Base-by-base conservation (phyloP, 2,329 filamentous ascomycete species). In the Beauveria varroae region DNA sequence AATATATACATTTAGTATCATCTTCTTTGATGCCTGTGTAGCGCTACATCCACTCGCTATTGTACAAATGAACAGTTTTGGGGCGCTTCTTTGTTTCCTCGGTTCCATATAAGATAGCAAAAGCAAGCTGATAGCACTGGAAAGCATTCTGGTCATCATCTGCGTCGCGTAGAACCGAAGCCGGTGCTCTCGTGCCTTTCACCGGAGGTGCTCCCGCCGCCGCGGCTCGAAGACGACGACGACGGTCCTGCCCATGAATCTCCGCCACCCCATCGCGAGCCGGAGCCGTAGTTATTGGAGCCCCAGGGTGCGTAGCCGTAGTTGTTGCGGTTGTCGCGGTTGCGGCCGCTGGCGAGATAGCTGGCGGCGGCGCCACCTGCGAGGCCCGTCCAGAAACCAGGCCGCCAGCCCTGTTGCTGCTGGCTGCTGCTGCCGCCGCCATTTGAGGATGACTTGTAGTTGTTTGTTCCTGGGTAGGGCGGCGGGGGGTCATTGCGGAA, bases 111-210 rank as follows among this genome's bases (percentile, higher is more conserved):
- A 14, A 37, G 34, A 16, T 37, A 6, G 5, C 12, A 37, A 16
- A 37, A 37, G 34, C 34, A 34, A 14, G 12, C 14, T 5, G 1
- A 37, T 16, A 37, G 5, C 5, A 37, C 34, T 37, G 34, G 3
- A 2, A 14, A 14, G 34, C 34, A 37, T 37, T 16, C 5, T 37
- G 3, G 12, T 20, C 26, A 24, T 63, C 68, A 87, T 66, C 85
- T 79, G 62, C 86, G 78, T 62, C 77, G 83, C 0, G 88, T 91
- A 9, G 85, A 87, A 9, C 88, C 88, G 69, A 90, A 91, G 0
- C 88, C 88, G 0, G 88, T 91, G 67, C 86, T 89, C 67, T 88
- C 82, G 67, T 88, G 80, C 58, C 83, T 81, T 16, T 79, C 76
- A 12, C 58, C 58, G 8, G 77, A 76, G 47, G 73, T 74, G 47